A percentile compares a stretch with the other conserved stretches of the same genome.
phyloP scores from a whole-genome alignment of 768 basidiomycete species.

The Lactifluus echinatus region DNA sequence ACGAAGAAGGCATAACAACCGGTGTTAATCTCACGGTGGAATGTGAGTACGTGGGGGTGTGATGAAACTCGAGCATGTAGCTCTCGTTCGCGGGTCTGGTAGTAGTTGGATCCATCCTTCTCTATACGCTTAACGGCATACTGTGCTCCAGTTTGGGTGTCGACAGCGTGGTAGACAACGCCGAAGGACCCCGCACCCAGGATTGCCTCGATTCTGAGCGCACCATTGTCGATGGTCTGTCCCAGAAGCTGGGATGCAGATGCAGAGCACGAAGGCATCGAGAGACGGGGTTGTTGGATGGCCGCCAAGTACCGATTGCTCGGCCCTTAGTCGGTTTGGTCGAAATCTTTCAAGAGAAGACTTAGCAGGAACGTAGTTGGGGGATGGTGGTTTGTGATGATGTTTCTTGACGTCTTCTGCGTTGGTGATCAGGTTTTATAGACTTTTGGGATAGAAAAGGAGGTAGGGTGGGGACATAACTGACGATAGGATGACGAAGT shows the following conservation, averaged over 20 bases:
- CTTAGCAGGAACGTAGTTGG: too few relatives aligned
- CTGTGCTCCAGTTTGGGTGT: conserved; percentile 27
- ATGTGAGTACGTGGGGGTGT: background rate
- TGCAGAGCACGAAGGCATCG: conserved; percentile 39
- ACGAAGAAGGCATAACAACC: background rate
- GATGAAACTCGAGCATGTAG: background rate
- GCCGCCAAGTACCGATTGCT: conserved; percentile 1
- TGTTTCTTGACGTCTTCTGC: too few relatives aligned
- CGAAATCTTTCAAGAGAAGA: too few relatives aligned
- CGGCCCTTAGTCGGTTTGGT: background rate
- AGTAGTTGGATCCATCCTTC: conserved; percentile 28
- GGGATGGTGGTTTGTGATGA: too few relatives aligned
- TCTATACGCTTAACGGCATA: conserved; percentile 90
- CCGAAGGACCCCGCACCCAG: conserved; percentile 95
- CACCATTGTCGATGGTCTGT: conserved; percentile 57
- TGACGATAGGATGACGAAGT: too few relatives aligned
- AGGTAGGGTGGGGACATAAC: too few relatives aligned
- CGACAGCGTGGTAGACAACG: conserved; percentile 83
- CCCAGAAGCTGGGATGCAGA: conserved; percentile 69
- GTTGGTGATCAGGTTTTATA: too few relatives aligned
- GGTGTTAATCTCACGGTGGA: background rate
- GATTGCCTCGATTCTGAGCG: conserved; percentile 73
- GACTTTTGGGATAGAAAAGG: too few relatives aligned
- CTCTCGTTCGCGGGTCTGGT: background rate
- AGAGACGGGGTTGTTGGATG: background rate